A percentile compares a stretch with the other conserved stretches of the same genome.
phyloP scores from a whole-genome alignment of 1,139 yeast genomes.

The Scheffersomyces segobiensis region DNA sequence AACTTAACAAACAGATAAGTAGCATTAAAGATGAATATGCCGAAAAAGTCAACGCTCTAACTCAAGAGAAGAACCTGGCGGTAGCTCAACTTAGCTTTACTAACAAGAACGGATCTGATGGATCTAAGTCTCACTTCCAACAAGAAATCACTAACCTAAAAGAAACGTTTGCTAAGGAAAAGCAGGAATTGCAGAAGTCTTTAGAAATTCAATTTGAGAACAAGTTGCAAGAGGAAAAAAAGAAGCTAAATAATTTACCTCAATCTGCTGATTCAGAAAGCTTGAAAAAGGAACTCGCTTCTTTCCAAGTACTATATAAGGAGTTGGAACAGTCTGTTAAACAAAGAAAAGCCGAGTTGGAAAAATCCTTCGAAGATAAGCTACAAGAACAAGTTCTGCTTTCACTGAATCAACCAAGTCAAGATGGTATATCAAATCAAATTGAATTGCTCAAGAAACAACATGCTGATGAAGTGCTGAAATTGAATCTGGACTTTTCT shows the following conservation, averaged over 20 bases:
- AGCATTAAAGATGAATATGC: conserved; percentile 7
- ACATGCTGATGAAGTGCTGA: conserved; percentile 23
- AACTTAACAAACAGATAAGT: neutral
- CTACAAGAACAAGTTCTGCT: neutral
- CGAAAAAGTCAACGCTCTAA: conserved; percentile 9
- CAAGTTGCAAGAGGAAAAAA: neutral
- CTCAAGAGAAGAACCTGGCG: conserved; percentile 12
- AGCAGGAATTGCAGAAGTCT: conserved; percentile 12
- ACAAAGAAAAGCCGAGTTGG: conserved; percentile 18
- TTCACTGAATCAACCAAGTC: neutral
- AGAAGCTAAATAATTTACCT: conserved; percentile 1
- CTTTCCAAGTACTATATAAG: conserved; percentile 14
- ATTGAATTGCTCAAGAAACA: conserved; percentile 8
- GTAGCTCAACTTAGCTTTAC: conserved; percentile 11
- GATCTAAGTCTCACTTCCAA: conserved; percentile 2
- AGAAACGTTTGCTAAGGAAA: conserved; percentile 18
- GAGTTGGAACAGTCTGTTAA: conserved; percentile 21
- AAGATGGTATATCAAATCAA: conserved; percentile 2
- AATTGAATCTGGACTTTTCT: conserved; percentile 29
- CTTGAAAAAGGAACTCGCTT: conserved; percentile 12
- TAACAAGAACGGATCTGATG: conserved; percentile 3
- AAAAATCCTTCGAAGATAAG: conserved; percentile 17
- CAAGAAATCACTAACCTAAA: conserved; percentile 12
- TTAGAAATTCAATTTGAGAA: conserved; percentile 14
- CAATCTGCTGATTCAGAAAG: conserved; percentile 3